Base-by-base conservation (phyloP, 2,329 filamentous ascomycete species). In the Ophioceras dolichostomum region DNA sequence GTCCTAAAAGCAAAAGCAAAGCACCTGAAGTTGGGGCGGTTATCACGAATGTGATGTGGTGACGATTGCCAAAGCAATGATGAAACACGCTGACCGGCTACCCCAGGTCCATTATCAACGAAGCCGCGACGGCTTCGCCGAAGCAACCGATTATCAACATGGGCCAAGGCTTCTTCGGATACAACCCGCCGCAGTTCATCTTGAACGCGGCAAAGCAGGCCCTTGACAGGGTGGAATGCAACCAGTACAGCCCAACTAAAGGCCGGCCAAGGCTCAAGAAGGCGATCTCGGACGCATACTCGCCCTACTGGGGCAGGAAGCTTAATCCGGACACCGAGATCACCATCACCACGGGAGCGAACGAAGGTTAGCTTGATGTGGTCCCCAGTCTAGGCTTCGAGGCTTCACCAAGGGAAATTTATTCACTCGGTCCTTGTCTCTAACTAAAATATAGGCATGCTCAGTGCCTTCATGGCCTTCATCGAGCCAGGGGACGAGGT, bases 401-500 rank as follows among this genome's bases (percentile, higher is more conserved):
- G 5, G 5, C n/a, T n/a, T n/a, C n/a, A n/a, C n/a, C n/a, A n/a
- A n/a, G n/a, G n/a, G n/a, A n/a, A n/a, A n/a, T n/a, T n/a, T n/a
- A n/a, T n/a, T n/a, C n/a, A n/a, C n/a, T n/a, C n/a, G n/a, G n/a
- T n/a, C n/a, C n/a, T n/a, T n/a, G n/a, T n/a, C n/a, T n/a, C n/a
- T n/a, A n/a, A n/a, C n/a, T n/a, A n/a, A n/a, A n/a, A 26, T 18
- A 18, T 31, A 73, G 75, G 85, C 50, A 96, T 96, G 86, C 68
- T 98, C 46, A 89, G 84, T 54, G 91, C 88, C 0, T 96, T 98
- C 54, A 96, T 98, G 91, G 91, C 75, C 3, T 98, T 98, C 50
- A 78, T 98, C 41, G 91, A 98, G 60, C 73, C 76, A 1, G 91
- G 86, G 10, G 91, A 98, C 54, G 91, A 98, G 59, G 91, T 95